A percentile compares a stretch with the other conserved stretches of the same genome.
Conservation (phyloP, 23 red algal species). For the Gracilaria gracilis region DNA sequence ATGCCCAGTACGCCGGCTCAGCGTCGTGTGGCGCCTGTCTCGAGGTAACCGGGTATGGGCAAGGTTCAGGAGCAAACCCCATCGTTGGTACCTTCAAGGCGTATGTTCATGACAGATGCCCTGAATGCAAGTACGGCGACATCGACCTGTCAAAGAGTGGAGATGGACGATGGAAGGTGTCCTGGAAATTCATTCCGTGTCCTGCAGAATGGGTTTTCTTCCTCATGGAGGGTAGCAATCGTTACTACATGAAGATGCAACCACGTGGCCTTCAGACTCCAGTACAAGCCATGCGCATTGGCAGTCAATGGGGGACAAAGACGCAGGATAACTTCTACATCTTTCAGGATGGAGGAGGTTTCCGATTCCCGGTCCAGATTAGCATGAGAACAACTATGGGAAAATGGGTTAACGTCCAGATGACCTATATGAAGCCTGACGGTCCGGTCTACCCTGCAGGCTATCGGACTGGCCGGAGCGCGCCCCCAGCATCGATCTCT, state of each 20-base stretch:
- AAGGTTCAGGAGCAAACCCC: constrained; percentile 47
- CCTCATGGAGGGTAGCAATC: constrained; percentile 50
- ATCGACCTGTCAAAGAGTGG: constrained; percentile 55
- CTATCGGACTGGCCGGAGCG: constrained; percentile 1
- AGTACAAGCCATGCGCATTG: constrained; percentile 12
- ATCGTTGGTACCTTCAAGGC: constrained; percentile 18
- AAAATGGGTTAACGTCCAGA: background rate
- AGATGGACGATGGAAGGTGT: constrained; percentile 60
- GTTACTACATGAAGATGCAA: constrained; percentile 58
- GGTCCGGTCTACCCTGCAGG: constrained; percentile 14
- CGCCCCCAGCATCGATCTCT: background rate
- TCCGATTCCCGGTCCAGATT: constrained; percentile 9
- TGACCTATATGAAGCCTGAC: constrained; percentile 27
- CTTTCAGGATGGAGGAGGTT: constrained; percentile 18
- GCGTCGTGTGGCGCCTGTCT: constrained; percentile 58
- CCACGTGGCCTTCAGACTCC: constrained; percentile 29
- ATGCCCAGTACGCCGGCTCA: constrained; percentile 46
- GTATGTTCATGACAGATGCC: constrained; percentile 56
- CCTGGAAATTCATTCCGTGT: constrained; percentile 55
- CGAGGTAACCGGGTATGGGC: constrained; percentile 23
- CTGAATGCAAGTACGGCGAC: constrained; percentile 53
- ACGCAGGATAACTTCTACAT: constrained; percentile 64
- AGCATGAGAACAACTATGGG: background rate
- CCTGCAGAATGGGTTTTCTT: constrained; percentile 40
- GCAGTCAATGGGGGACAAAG: constrained; percentile 20